Evolutionary conservation across 306 rosid species (phyloP).

Genomic region (Lathyrus sativus): DNA sequence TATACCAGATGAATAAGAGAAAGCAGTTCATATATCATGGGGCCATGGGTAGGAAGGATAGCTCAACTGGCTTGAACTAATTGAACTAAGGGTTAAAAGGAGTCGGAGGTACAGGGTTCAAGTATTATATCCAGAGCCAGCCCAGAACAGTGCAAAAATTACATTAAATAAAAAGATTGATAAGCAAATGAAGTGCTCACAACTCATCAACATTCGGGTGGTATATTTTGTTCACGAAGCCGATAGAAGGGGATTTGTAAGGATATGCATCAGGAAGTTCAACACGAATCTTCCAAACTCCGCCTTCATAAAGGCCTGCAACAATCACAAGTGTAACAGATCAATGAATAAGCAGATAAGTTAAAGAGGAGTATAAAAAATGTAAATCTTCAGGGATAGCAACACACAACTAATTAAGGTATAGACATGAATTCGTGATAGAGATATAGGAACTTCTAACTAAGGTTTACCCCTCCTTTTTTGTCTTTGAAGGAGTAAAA

Average conservation of each 20-base stretch:
- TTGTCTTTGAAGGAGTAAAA: constrained; percentile 2
- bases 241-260: constrained; percentile 93
- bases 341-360: constrained; percentile 31
- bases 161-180: constrained; percentile 1
- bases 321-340: constrained; percentile 35
- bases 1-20: too few species aligned
- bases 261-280: constrained; percentile 99
- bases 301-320: constrained; percentile 95
- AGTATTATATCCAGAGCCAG: constrained; percentile 16
- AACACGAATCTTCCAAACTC: constrained; percentile 94
- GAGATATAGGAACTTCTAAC: constrained; percentile 8
- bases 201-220: constrained; percentile 98
- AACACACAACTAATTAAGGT: too few species aligned
- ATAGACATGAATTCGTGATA: not conserved
- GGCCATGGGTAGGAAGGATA: too few species aligned
- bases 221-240: constrained; percentile 92
- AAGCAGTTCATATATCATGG: too few species aligned
- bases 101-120: too few species aligned
- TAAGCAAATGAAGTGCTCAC: constrained; percentile 58
- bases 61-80: too few species aligned
- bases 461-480: not conserved
- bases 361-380: not conserved
- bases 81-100: too few species aligned
- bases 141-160: constrained; percentile 6
- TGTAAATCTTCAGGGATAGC: too few species aligned